These are phyloP conservation scores for Betula pendula DNA, from an alignment of 306 rosid genomes.

Conservation along the genomic window DNA sequence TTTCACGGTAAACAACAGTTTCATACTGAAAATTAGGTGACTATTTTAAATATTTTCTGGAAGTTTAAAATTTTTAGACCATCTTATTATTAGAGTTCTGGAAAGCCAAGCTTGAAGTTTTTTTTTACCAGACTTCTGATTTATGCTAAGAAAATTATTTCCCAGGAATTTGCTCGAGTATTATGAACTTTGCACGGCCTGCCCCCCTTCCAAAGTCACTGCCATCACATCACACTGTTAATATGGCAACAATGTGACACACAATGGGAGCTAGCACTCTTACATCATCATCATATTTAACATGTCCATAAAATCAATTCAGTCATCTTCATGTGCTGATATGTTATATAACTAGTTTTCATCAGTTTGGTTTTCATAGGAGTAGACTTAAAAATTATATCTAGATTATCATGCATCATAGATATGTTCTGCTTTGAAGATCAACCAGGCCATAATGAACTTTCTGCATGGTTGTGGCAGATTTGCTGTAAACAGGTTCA, in stretches of 20 bases:
- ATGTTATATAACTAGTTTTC: not conserved
- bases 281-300: not conserved
- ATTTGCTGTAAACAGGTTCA: not conserved
- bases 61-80: not conserved
- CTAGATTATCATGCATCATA: not conserved
- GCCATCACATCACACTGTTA: too few species aligned
- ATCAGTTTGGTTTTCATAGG: not conserved
- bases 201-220: not conserved
- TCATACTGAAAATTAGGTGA: not conserved
- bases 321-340: too few species aligned
- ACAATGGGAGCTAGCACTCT: not conserved
- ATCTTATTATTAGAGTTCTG: not conserved
- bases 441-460: not conserved
- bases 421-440: not conserved
- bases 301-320: too few species aligned
- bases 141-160: not conserved
- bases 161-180: not conserved
- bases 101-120: not conserved
- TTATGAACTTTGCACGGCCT: not conserved
- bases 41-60: not conserved
- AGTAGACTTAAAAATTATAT: not conserved
- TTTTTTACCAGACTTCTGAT: not conserved
- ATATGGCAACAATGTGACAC: not conserved
- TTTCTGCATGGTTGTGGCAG: constrained; percentile 1
- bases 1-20: not conserved